phyloP scores from a whole-genome alignment of 805 yeast genomes.

The Ogataea henricii region DNA sequence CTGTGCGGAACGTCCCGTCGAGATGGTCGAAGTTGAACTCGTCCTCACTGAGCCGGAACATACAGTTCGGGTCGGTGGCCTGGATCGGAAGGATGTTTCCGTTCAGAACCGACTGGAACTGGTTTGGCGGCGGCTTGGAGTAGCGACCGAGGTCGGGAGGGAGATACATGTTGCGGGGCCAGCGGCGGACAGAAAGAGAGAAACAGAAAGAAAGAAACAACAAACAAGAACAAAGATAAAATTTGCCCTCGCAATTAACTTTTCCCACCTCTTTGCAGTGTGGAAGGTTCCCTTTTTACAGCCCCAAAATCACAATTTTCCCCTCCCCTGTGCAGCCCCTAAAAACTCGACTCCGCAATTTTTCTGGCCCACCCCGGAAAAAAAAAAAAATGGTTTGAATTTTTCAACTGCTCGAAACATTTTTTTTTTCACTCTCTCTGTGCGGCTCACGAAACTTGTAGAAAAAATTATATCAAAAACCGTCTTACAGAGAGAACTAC shows the following conservation, averaged over 20 bases:
- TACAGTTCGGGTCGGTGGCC: slow-evolving; percentile 37
- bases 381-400: background rate
- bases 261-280: no score
- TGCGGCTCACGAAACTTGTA: no score
- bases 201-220: background rate
- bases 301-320: slow-evolving; percentile 1
- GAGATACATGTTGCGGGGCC: slow-evolving; percentile 30
- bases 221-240: background rate
- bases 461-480: no score
- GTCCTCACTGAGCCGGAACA: slow-evolving; percentile 30
- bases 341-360: slow-evolving; percentile 5
- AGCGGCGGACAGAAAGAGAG: background rate
- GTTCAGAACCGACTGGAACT: slow-evolving; percentile 32
- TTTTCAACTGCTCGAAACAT: background rate
- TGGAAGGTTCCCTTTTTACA: background rate
- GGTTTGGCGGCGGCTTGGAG: slow-evolving; percentile 27
- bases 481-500: no score
- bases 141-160: slow-evolving; percentile 34
- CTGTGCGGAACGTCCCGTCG: slow-evolving; percentile 36
- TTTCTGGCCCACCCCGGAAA: slow-evolving; percentile 7
- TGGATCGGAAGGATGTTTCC: slow-evolving; percentile 36
- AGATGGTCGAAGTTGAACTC: slow-evolving; percentile 36
- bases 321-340: slow-evolving; percentile 2
- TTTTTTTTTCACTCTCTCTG: background rate
- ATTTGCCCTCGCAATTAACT: background rate